Conservation (phyloP, 1,284 basidiomycete genomes). For the Ceraceosorus guamensis region DNA sequence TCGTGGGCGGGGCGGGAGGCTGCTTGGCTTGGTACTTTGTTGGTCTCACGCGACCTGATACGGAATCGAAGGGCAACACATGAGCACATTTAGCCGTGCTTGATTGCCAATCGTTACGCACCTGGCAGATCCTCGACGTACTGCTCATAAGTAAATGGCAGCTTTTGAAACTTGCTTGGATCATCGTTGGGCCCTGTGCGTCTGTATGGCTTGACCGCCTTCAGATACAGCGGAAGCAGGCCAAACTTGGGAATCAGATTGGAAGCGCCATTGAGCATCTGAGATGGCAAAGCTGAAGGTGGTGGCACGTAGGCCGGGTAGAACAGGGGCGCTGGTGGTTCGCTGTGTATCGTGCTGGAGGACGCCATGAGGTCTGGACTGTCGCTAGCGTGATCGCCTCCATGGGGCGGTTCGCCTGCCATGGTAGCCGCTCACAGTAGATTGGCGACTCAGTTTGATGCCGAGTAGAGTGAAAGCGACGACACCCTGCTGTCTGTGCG, state of each 20-base stretch:
- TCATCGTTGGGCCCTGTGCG: neutral
- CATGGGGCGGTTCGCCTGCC: too few species aligned
- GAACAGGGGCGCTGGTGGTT: neutral
- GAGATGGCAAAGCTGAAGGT: neutral
- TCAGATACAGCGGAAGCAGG: slow-evolving; percentile 1
- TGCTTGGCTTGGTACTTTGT: neutral
- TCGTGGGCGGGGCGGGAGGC: slow-evolving; percentile 4
- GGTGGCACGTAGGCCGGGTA: slow-evolving; percentile 45
- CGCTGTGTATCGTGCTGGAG: too few species aligned
- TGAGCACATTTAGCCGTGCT: too few species aligned
- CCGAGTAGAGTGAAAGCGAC: too few species aligned
- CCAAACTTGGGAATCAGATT: slow-evolving; percentile 5
- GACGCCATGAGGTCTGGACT: too few species aligned
- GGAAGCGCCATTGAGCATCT: slow-evolving; percentile 2
- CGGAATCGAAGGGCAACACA: neutral
- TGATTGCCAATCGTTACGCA: neutral
- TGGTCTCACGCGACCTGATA: slow-evolving; percentile 3
- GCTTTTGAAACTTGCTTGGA: neutral
- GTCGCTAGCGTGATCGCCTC: too few species aligned
- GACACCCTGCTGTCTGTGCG: too few species aligned
- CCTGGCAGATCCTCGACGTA: slow-evolving; percentile 13
- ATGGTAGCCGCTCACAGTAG: too few species aligned
- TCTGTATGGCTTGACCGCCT: slow-evolving; percentile 3
- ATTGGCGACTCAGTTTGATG: too few species aligned
- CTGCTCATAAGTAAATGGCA: slow-evolving; percentile 10